phyloP scores from a whole-genome alignment of 495 filamentous ascomycete species.

The Penicillium cinerascens region DNA sequence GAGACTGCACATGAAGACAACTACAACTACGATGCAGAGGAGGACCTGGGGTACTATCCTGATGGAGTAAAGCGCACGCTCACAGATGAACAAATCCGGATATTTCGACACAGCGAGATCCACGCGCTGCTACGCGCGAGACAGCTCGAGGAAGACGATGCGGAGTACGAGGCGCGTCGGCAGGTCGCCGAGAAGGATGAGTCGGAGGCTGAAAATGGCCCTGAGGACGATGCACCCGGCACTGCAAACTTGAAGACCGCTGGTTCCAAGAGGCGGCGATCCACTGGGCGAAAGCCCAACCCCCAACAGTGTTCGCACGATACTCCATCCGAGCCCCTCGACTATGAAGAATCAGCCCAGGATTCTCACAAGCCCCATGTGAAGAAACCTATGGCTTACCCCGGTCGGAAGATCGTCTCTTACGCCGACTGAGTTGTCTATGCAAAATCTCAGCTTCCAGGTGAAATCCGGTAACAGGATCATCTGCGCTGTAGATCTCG shows the following conservation, averaged over 20 bases:
- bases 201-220: not conserved
- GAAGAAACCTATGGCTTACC: not conserved
- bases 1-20: slow-evolving; percentile 29
- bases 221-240: not conserved
- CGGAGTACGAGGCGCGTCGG: slow-evolving; percentile 21
- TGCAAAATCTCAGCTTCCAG: not conserved
- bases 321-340: slow-evolving; percentile 1
- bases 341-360: slow-evolving; percentile 15
- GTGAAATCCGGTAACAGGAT: not conserved
- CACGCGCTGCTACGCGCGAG: slow-evolving; percentile 61
- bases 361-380: not conserved
- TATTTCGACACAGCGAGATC: slow-evolving; percentile 88
- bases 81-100: slow-evolving; percentile 86
- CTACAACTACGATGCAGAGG: slow-evolving; percentile 51
- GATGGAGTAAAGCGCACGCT: slow-evolving; percentile 89
- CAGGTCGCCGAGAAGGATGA: slow-evolving; percentile 18
- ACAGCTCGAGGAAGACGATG: slow-evolving; percentile 36
- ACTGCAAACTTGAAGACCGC: not conserved
- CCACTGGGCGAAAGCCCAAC: not conserved
- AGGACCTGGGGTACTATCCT: slow-evolving; percentile 80
- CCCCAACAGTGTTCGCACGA: not conserved
- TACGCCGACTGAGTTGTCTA: slow-evolving; percentile 36
- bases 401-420: slow-evolving; percentile 35
- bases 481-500: not conserved
- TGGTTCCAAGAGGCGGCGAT: not conserved